Evolutionary conservation across 2,329 filamentous ascomycete species (phyloP).

Genomic region (Nemania bipapillata): DNA sequence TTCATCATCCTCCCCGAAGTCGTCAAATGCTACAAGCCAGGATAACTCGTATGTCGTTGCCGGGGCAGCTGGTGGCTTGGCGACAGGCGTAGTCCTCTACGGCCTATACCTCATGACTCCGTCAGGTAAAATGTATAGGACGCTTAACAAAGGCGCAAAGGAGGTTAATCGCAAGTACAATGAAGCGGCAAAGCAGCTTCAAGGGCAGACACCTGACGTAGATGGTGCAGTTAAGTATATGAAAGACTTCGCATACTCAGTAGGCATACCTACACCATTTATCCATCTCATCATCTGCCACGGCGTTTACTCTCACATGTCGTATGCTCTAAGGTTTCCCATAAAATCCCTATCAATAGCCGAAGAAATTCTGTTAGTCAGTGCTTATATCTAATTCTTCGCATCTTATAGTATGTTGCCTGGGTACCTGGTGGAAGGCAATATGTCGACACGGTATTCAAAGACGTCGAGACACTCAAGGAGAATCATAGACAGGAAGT

Average conservation of each 20-base stretch:
- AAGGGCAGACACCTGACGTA: conserved; percentile 70
- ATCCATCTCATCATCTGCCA: neutral
- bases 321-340: neutral
- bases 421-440: conserved; percentile 76
- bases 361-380: neutral
- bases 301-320: neutral
- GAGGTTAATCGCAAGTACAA: conserved; percentile 71
- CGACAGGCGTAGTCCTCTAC: conserved; percentile 57
- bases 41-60: conserved; percentile 53
- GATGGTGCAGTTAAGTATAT: conserved; percentile 75
- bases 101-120: conserved; percentile 59
- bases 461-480: conserved; percentile 75
- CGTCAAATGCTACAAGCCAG: conserved; percentile 32
- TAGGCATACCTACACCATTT: neutral
- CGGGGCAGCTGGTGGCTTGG: conserved; percentile 59
- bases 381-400: neutral
- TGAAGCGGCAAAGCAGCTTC: conserved; percentile 68
- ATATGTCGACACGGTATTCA: conserved; percentile 76
- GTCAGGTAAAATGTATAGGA: conserved; percentile 55
- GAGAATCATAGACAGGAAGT: conserved; percentile 76
- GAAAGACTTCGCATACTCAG: conserved; percentile 70
- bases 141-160: conserved; percentile 61
- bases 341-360: neutral
- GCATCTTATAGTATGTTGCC: conserved; percentile 63
- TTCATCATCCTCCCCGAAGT: conserved; percentile 47